Percentiles rank a stretch among this genome's conserved stretches.
Conservation (phyloP, 108 stramenopile genomes). For the Pseudonitzschia multiseries region DNA sequence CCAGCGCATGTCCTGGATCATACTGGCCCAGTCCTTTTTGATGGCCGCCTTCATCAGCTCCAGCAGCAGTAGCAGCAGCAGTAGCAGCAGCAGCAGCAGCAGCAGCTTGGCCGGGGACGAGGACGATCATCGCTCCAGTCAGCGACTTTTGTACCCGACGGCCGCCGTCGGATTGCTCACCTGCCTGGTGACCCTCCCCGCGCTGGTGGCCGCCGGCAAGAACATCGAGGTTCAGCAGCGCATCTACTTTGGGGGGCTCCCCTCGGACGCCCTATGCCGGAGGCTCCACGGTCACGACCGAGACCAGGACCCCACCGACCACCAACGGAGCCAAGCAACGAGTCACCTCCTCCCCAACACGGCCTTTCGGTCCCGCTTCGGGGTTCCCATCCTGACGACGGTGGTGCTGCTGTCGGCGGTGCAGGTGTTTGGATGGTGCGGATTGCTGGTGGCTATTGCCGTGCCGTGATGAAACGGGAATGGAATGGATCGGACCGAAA, state of each 20-base stretch:
- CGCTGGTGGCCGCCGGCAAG: slow-evolving; percentile 38
- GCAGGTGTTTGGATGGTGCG: background rate
- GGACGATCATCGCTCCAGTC: too few species aligned
- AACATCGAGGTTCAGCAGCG: slow-evolving; percentile 51
- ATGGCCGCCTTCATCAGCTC: slow-evolving; percentile 48
- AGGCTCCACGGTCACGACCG: slow-evolving; percentile 38
- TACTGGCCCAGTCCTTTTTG: slow-evolving; percentile 50
- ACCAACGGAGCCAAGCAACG: too few species aligned
- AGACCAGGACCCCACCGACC: background rate
- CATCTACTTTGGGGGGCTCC: slow-evolving; percentile 39
- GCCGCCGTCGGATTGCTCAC: slow-evolving; percentile 43
- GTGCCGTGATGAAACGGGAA: background rate
- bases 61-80: background rate
- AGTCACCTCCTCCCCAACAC: slow-evolving; percentile 6
- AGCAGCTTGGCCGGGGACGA: too few species aligned
- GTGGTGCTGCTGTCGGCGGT: background rate
- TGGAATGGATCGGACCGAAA: too few species aligned
- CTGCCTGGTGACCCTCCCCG: slow-evolving; percentile 42
- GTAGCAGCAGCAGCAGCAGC: background rate
- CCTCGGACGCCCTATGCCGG: slow-evolving; percentile 31
- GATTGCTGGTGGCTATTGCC: background rate
- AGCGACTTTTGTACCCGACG: slow-evolving; percentile 28
- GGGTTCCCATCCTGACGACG: slow-evolving; percentile 2
- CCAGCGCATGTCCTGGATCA: slow-evolving; percentile 55
- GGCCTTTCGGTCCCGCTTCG: slow-evolving; percentile 1